Conservation (phyloP, 164 flowering plant species). For the Nymphaea thermarum region DNA sequence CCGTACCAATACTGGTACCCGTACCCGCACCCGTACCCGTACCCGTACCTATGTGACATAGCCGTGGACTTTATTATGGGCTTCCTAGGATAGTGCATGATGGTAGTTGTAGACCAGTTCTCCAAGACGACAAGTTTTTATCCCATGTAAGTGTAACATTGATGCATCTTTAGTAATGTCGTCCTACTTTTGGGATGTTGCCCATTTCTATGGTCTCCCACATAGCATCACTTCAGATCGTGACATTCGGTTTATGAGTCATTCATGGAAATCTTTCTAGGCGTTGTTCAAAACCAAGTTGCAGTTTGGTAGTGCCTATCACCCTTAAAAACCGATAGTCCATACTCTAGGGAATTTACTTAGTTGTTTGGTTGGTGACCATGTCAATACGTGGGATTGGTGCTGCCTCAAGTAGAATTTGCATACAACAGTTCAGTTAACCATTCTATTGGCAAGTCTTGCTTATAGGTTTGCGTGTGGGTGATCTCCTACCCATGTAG, state of each 20-base stretch:
- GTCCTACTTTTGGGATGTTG: neutral
- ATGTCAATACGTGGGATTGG: neutral
- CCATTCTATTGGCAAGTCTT: neutral
- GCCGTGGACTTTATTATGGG: neutral
- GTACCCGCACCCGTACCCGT: too few species aligned
- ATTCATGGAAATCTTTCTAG: neutral
- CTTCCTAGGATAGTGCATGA: neutral
- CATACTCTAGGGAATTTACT: neutral
- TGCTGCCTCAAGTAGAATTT: neutral
- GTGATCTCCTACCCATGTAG: too few species aligned
- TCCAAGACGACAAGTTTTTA: neutral
- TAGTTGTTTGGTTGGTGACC: neutral
- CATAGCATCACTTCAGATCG: neutral
- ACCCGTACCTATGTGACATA: too few species aligned
- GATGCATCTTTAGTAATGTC: neutral
- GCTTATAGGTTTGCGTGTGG: too few species aligned
- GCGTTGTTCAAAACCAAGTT: neutral
- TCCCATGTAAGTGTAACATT: neutral
- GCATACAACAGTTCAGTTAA: neutral
- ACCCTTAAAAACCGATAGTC: neutral
- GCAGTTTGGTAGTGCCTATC: neutral
- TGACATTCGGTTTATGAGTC: neutral
- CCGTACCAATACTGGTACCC: too few species aligned
- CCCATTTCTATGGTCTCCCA: neutral
- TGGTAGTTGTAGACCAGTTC: constrained; percentile 1